A percentile compares a stretch with the other conserved stretches of the same genome.
Conservation (phyloP, 495 filamentous ascomycete genomes). For the Daldinia grandis region DNA sequence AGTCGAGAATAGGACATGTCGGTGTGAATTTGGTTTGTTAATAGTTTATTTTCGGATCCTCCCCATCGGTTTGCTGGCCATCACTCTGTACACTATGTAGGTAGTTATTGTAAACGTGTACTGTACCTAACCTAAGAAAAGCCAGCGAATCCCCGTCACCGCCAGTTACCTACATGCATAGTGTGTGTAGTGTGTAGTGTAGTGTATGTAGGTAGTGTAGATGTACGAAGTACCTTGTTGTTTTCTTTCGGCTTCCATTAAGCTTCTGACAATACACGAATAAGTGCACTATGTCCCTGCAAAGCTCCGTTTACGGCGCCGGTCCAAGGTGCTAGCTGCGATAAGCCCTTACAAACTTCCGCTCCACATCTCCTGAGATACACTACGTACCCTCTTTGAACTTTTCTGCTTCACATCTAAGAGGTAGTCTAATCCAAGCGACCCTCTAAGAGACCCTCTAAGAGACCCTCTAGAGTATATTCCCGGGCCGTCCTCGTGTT, state of each 20-base stretch:
- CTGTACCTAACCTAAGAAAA: conserved; percentile 6
- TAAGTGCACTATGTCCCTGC: conserved; percentile 9
- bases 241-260: conserved; percentile 26
- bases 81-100: conserved; percentile 9
- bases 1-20: conserved; percentile 22
- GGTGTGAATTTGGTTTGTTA: conserved; percentile 25
- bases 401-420: conserved; percentile 16
- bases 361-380: conserved; percentile 15
- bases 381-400: neutral
- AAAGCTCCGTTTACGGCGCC: conserved; percentile 34
- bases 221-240: conserved; percentile 24
- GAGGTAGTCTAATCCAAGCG: conserved; percentile 11
- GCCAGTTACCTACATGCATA: conserved; percentile 21
- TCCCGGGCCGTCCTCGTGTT: neutral
- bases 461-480: conserved; percentile 1
- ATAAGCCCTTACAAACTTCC: conserved; percentile 27
- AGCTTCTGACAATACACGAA: conserved; percentile 25
- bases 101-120: conserved; percentile 4
- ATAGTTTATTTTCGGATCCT: conserved; percentile 15
- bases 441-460: neutral
- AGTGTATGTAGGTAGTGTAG: conserved; percentile 2
- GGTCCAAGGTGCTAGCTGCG: conserved; percentile 14
- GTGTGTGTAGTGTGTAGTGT: neutral
- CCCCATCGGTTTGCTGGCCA: conserved; percentile 9
- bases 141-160: conserved; percentile 31